Evolutionary conservation across 2,329 filamentous ascomycete species (phyloP).

Genomic region (Colletotrichum tamarilloi): DNA sequence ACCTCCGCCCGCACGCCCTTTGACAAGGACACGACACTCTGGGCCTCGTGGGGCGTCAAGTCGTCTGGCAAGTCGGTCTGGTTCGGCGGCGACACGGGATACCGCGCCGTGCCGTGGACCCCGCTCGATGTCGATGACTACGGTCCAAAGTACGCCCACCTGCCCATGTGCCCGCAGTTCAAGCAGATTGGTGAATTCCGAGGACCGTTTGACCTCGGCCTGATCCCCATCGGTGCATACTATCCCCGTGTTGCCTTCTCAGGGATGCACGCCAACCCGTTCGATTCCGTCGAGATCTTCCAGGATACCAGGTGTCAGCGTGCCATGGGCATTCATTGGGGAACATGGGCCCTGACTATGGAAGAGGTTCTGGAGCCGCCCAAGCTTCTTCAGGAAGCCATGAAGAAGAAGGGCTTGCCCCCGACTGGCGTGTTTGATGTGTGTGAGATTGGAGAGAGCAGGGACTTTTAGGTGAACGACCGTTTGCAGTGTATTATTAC

Average conservation of each 20-base stretch:
- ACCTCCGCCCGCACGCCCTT: conserved; percentile 74
- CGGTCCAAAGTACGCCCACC: conserved; percentile 70
- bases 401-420: conserved; percentile 73
- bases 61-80: conserved; percentile 83
- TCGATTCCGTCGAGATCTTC: conserved; percentile 91
- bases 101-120: conserved; percentile 78
- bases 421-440: conserved; percentile 83
- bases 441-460: conserved; percentile 86
- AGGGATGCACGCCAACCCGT: conserved; percentile 86
- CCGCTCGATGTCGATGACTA: conserved; percentile 76
- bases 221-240: conserved; percentile 96
- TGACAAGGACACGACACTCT: conserved; percentile 82
- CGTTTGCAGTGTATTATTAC: neutral
- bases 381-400: conserved; percentile 74
- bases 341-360: conserved; percentile 85
- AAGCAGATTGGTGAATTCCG: conserved; percentile 81
- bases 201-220: conserved; percentile 89
- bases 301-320: conserved; percentile 80
- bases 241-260: conserved; percentile 78
- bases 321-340: conserved; percentile 94
- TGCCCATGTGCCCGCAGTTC: conserved; percentile 86
- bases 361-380: conserved; percentile 91
- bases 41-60: conserved; percentile 86
- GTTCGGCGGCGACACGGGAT: conserved; percentile 93
- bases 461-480: conserved; percentile 69